Base-by-base conservation (phyloP, 2,329 filamentous ascomycete species). In the Alternaria triticina region DNA sequence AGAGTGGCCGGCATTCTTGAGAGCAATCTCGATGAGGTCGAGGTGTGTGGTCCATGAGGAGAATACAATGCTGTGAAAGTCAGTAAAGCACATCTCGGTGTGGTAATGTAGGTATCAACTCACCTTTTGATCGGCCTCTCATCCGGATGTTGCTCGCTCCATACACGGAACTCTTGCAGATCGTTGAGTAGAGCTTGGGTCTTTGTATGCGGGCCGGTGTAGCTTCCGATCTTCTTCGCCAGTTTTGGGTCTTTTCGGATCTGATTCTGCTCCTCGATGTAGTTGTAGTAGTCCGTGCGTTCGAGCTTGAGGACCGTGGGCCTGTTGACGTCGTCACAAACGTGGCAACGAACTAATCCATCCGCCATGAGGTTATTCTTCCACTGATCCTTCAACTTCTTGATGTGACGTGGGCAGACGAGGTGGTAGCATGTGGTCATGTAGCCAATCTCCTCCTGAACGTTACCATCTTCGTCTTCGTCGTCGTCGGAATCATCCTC, bases 41-140 rank as follows among this genome's bases (percentile, higher is more conserved):
- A 99, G 88, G 76, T 98, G 94, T 0, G 91, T 90, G 0, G 96
- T 98, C 94, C 96, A 98, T n/a, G 90, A 90, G 0, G 94, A 97
- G 80, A 98, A 98, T 7, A 99, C 89, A 13, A 99, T 94, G 25
- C 93, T 83, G 65, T 64, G 9, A 20, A 15, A 50, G 40, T 64
- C 36, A 54, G 45, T 49, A 33, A 40, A 40, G 20, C 22, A 33
- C 20, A 3, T 23, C 57, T 46, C 6, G 4, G 12, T n/a, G 23
- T 7, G 11, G 4, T 17, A 23, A 6, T 40, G n/a, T 40, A 40
- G 36, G 27, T 3, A 36, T 30, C 25, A 12, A 40, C 67, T 61
- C 74, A 79, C 78, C 76, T 96, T 79, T 97, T 98, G 81, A 93
- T 91, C 0, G 94, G 94, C 0, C 88, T 87, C 74, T 94, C 88